Evolutionary conservation across 257 asterid genomes (phyloP).

Genomic region (Salvia splendens): DNA sequence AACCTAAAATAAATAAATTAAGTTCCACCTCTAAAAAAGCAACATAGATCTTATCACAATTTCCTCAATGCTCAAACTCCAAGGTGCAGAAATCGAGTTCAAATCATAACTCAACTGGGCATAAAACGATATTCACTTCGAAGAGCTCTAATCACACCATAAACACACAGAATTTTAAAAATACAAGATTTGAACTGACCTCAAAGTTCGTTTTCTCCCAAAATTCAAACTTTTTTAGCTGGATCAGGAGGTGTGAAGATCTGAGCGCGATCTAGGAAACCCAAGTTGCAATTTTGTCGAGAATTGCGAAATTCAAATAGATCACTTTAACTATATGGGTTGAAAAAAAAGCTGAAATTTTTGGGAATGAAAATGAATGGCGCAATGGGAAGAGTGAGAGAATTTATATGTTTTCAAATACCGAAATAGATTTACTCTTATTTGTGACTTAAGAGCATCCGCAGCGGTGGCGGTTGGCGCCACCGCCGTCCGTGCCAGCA

Average conservation of each 20-base stretch:
- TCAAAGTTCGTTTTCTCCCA: conserved; percentile 20
- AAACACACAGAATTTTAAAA: neutral
- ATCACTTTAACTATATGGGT: conserved; percentile 26
- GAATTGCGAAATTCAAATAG: conserved; percentile 31
- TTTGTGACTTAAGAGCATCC: too few species aligned
- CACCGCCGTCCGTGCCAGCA: too few species aligned
- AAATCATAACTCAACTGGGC: neutral
- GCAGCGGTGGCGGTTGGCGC: too few species aligned
- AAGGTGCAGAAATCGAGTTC: conserved; percentile 24
- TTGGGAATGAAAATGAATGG: too few species aligned
- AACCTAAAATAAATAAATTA: neutral
- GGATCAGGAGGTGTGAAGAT: conserved; percentile 55
- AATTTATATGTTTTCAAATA: too few species aligned
- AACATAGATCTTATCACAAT: conserved; percentile 30
- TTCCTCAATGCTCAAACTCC: neutral
- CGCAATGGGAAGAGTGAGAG: too few species aligned
- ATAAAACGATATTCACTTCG: too few species aligned
- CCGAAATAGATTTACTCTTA: too few species aligned
- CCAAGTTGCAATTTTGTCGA: conserved; percentile 41
- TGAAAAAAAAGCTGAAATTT: neutral
- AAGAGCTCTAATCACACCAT: neutral
- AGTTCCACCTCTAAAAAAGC: conserved; percentile 19
- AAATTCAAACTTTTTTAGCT: conserved; percentile 32
- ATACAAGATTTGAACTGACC: conserved; percentile 45
- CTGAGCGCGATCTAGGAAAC: conserved; percentile 64